A percentile compares a stretch with the other conserved stretches of the same genome.
phyloP scores from a whole-genome alignment of 176 grass and related monocot genomes.

The Tuctoria greenei region DNA sequence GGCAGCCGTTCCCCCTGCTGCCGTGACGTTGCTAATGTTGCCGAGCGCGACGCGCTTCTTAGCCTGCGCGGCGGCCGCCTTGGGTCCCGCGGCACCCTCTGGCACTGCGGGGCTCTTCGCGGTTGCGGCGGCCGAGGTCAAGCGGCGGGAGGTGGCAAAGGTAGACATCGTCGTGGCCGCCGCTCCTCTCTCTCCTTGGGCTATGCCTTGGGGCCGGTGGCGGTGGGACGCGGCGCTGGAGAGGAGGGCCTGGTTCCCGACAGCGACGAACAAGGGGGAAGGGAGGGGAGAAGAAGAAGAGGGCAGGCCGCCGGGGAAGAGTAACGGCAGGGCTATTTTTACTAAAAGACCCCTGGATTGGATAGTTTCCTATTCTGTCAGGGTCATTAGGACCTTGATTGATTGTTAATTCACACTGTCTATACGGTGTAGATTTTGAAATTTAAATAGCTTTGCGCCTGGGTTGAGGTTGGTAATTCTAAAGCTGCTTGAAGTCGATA shows the following conservation, averaged over 20 bases:
- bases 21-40: constrained; percentile 65
- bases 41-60: constrained; percentile 94
- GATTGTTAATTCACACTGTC: background rate
- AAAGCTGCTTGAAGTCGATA: background rate
- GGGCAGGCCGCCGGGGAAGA: background rate
- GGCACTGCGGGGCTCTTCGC: constrained; percentile 55
- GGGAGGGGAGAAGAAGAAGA: background rate
- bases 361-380: background rate
- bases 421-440: background rate
- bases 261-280: background rate
- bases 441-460: background rate
- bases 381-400: background rate
- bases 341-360: background rate
- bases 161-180: constrained; percentile 37
- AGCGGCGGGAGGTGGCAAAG: constrained; percentile 39
- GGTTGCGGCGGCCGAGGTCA: constrained; percentile 20
- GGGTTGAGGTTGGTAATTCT: background rate
- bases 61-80: constrained; percentile 46
- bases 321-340: background rate
- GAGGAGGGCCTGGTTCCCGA: constrained; percentile 2
- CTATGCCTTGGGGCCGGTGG: background rate
- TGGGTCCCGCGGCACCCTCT: constrained; percentile 37
- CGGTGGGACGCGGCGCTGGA: background rate
- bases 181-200: background rate
- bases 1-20: background rate